Evolutionary conservation across 2,329 filamentous ascomycete genomes (phyloP).

Genomic region (Aspergillus bombycis): DNA sequence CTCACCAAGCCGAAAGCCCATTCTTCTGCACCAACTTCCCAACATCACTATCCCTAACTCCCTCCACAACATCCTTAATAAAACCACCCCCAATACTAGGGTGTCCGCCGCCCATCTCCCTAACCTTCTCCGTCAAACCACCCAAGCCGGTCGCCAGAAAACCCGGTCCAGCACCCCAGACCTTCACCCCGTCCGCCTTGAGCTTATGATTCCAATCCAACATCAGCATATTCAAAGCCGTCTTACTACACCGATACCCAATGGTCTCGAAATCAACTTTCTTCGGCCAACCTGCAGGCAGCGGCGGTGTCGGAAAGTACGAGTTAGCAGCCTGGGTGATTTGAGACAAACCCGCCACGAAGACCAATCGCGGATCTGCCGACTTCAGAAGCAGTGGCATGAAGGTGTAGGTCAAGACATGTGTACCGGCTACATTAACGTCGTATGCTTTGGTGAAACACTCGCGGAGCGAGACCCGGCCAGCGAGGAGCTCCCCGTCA

Average conservation of each 20-base stretch:
- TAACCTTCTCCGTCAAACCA: background rate
- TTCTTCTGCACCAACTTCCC: background rate
- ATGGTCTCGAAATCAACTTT: background rate
- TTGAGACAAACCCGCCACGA: constrained; percentile 17
- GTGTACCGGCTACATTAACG: constrained; percentile 55
- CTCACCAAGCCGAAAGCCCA: background rate
- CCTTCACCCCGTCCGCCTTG: background rate
- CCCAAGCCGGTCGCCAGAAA: background rate
- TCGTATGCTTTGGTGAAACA: constrained; percentile 53
- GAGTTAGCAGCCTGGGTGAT: constrained; percentile 13
- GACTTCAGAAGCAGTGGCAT: constrained; percentile 56
- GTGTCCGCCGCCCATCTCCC: background rate
- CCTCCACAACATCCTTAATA: background rate
- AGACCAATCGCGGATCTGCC: constrained; percentile 46
- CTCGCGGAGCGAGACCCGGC: constrained; percentile 33
- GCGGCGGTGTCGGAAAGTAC: constrained; percentile 16
- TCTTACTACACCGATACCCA: constrained; percentile 1
- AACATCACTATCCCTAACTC: background rate
- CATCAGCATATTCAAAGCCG: background rate
- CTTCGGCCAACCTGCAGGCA: constrained; percentile 22
- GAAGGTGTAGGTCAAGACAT: constrained; percentile 52
- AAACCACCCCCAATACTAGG: background rate
- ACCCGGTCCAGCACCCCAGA: background rate
- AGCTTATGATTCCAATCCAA: background rate
- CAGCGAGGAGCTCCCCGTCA: background rate